A percentile compares a stretch with the other conserved stretches of the same genome.
phyloP scores from a whole-genome alignment of 257 asterid genomes.

The Vinca minor region DNA sequence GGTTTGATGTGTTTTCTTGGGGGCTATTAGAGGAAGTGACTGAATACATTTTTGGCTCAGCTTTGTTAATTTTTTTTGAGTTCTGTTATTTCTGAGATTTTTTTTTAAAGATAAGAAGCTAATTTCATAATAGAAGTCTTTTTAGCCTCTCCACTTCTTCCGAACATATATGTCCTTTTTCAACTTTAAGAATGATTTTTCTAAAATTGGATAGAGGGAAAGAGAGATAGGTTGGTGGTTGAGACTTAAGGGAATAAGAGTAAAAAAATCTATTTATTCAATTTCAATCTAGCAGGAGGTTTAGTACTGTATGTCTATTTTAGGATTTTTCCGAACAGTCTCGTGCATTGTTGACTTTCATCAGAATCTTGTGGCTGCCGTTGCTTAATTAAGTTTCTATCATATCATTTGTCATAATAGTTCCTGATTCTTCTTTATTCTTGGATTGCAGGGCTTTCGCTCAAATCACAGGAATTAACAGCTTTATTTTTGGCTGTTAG shows the following conservation, averaged over 20 bases:
- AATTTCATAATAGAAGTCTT: no score
- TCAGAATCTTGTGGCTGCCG: neutral
- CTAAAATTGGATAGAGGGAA: no score
- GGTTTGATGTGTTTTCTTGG: neutral
- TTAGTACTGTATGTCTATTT: neutral
- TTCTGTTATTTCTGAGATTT: no score
- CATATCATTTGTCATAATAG: neutral
- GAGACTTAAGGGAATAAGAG: no score
- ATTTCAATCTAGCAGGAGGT: neutral
- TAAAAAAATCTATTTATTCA: no score
- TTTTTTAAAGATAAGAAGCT: no score
- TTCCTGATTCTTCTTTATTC: neutral
- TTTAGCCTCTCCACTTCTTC: no score
- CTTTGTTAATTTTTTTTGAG: neutral
- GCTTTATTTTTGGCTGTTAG: slow-evolving; percentile 91
- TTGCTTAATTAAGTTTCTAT: neutral
- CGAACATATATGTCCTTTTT: no score
- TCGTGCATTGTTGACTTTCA: neutral
- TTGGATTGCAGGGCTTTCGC: slow-evolving; percentile 64
- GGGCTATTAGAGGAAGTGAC: no score
- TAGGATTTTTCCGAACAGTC: neutral
- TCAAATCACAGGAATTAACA: slow-evolving; percentile 89
- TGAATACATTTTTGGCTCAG: no score
- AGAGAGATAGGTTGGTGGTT: no score
- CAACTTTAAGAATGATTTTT: no score